These are phyloP conservation scores for Miscanthus lutarioriparius DNA, from an alignment of 176 grass and related monocot species.

Conservation along the genomic window DNA sequence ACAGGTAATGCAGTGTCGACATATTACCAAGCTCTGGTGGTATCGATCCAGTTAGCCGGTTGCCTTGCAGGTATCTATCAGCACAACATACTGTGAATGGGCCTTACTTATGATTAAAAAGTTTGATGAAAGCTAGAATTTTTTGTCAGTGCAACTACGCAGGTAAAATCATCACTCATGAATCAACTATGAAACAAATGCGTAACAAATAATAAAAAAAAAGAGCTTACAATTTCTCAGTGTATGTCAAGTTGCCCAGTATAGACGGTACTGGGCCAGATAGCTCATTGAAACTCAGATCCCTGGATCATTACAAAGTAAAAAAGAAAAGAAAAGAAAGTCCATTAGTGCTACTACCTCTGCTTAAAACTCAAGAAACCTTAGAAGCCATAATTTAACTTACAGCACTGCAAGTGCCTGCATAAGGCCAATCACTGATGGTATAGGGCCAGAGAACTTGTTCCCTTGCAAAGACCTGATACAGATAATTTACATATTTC, in stretches of 20 bases:
- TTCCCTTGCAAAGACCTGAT: conserved; percentile 95
- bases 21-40: conserved; percentile 95
- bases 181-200: conserved; percentile 8
- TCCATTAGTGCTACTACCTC: not conserved
- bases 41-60: conserved; percentile 70
- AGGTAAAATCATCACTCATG: not conserved
- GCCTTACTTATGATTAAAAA: not conserved
- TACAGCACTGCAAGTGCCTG: conserved; percentile 96
- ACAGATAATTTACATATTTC: conserved; percentile 23
- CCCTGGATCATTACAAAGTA: conserved; percentile 37
- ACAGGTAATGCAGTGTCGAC: conserved; percentile 95
- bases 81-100: conserved; percentile 1
- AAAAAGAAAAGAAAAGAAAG: not conserved
- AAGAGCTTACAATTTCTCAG: conserved; percentile 35
- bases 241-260: conserved; percentile 96
- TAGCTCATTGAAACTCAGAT: conserved; percentile 88
- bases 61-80: conserved; percentile 85
- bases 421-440: conserved; percentile 95
- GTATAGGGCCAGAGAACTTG: conserved; percentile 82
- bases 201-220: not conserved
- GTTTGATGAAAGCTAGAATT: conserved; percentile 4
- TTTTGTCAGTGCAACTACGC: not conserved
- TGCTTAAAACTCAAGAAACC: conserved; percentile 19
- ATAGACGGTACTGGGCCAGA: conserved; percentile 82
- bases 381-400: conserved; percentile 30